Evolutionary conservation across 441 rosid species (phyloP), one percentile per base, ranked within the genome.

Genomic region (Melastoma candidum): DNA sequence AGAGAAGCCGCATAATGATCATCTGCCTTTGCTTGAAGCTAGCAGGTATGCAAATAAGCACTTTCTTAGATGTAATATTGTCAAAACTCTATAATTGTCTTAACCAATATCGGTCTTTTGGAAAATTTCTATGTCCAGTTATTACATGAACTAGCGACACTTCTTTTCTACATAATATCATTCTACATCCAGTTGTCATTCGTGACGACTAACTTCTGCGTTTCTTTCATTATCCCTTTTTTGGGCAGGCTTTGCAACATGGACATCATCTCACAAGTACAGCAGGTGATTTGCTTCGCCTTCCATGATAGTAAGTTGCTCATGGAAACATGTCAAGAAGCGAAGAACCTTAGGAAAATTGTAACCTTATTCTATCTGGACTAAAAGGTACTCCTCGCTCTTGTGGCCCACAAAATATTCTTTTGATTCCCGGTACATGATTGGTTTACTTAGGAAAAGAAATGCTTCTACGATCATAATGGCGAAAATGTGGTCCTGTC

Each of bases 301-400:
- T 92, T 92, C 71, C 98, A 92, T 52, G 96, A 92, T 57, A 92
- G 98, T 80, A 78, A 65, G 72, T 65, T 92, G 72, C 83, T 92
- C 4, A 83, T 92, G 96, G 98, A 92, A 63, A 92, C 95, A 39
- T 92, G 98, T 60, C 95, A 84, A 73, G 98, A 92, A 75, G 98
- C 98, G 12, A 87, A 88, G 72, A 85, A 72, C 49, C 81, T 92
- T 24, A 68, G 95, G 65, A 92, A 92, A 73, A 87, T 87, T 12
- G 96, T 87, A 51, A 81, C 98, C 2, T 80, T 90, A 59, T 92
- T 87, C 67, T 92, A 87, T 77, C 79, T 92, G 68, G 98, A 92
- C 68, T 87, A 77, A 69, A 65, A 46, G 50, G 41, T 36, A 36
- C 22, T 17, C 22, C 41, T 36, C 41, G 8, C 41, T 36, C 7